These are phyloP conservation scores for Parsonsia alboflavescens DNA, from an alignment of 257 asterid species.

Conservation along the genomic window DNA sequence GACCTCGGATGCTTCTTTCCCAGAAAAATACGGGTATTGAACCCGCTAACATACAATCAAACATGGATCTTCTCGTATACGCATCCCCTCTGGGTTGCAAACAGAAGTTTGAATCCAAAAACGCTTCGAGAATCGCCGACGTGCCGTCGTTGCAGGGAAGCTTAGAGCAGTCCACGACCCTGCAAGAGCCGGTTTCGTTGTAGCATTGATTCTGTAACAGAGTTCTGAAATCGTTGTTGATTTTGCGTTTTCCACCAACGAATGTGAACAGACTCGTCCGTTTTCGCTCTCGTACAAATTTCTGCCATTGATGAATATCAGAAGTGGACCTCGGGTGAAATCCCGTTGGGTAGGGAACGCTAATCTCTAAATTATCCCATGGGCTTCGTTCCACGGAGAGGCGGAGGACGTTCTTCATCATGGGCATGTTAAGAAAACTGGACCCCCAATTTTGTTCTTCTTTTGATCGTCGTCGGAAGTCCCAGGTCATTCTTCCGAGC, in stretches of 20 bases:
- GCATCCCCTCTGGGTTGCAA: slow-evolving; percentile 80
- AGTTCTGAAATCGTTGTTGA: slow-evolving; percentile 45
- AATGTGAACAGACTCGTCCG: slow-evolving; percentile 51
- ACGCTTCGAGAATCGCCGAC: slow-evolving; percentile 30
- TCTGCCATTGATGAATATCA: slow-evolving; percentile 47
- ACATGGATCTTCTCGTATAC: slow-evolving; percentile 51
- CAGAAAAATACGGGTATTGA: slow-evolving; percentile 30
- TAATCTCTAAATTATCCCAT: slow-evolving; percentile 63
- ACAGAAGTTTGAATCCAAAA: slow-evolving; percentile 64
- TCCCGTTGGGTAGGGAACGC: slow-evolving; percentile 87
- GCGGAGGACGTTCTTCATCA: slow-evolving; percentile 51
- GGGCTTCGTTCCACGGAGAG: slow-evolving; percentile 65
- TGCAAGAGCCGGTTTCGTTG: slow-evolving; percentile 39
- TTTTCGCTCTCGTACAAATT: slow-evolving; percentile 33
- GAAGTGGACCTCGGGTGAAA: slow-evolving; percentile 68
- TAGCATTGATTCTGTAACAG: slow-evolving; percentile 36
- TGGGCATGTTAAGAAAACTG: slow-evolving; percentile 57
- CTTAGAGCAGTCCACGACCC: slow-evolving; percentile 52
- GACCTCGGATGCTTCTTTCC: slow-evolving; percentile 1
- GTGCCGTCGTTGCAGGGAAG: slow-evolving; percentile 43
- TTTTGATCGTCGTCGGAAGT: slow-evolving; percentile 53
- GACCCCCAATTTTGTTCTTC: slow-evolving; percentile 66
- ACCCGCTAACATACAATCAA: slow-evolving; percentile 84
- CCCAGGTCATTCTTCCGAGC: slow-evolving; percentile 74
- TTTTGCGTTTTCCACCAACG: slow-evolving; percentile 44